These are phyloP conservation scores for Rhinocladiella mackenziei DNA, from an alignment of 2,329 filamentous ascomycete genomes.

Conservation along the genomic window DNA sequence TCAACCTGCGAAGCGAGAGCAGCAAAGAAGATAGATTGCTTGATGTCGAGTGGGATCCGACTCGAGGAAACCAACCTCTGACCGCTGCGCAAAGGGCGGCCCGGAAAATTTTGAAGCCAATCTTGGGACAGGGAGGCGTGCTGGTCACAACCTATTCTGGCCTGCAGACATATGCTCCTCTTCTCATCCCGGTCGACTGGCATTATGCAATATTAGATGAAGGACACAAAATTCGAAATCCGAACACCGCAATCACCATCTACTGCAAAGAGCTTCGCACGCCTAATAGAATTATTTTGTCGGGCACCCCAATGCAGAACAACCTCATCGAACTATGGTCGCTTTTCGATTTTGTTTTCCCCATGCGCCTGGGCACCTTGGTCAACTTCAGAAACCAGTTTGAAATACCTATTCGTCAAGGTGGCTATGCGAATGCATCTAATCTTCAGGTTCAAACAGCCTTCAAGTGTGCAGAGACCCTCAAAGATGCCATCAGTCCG, in stretches of 20 bases:
- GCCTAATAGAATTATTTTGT: conserved; percentile 84
- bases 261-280: conserved; percentile 92
- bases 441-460: conserved; percentile 93
- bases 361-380: conserved; percentile 88
- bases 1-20: conserved; percentile 64
- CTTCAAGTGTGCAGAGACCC: conserved; percentile 84
- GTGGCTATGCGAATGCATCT: conserved; percentile 91
- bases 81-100: conserved; percentile 65
- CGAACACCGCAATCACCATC: conserved; percentile 89
- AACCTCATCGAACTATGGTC: conserved; percentile 95
- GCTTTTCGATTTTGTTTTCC: conserved; percentile 94
- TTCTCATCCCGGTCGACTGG: conserved; percentile 81
- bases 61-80: conserved; percentile 36
- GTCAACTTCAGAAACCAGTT: conserved; percentile 89
- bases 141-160: conserved; percentile 94
- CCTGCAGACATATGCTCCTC: conserved; percentile 82
- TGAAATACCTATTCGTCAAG: conserved; percentile 86
- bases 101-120: conserved; percentile 74
- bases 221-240: conserved; percentile 97
- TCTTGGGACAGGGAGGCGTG: conserved; percentile 81
- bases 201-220: conserved; percentile 92
- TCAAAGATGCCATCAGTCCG: conserved; percentile 90
- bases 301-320: conserved; percentile 96
- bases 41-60: conserved; percentile 52
- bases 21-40: conserved; percentile 61